Evolutionary conservation across 768 basidiomycete species (phyloP), one percentile per base, ranked within the genome.

Genomic region (Pleurotus pulmonarius): DNA sequence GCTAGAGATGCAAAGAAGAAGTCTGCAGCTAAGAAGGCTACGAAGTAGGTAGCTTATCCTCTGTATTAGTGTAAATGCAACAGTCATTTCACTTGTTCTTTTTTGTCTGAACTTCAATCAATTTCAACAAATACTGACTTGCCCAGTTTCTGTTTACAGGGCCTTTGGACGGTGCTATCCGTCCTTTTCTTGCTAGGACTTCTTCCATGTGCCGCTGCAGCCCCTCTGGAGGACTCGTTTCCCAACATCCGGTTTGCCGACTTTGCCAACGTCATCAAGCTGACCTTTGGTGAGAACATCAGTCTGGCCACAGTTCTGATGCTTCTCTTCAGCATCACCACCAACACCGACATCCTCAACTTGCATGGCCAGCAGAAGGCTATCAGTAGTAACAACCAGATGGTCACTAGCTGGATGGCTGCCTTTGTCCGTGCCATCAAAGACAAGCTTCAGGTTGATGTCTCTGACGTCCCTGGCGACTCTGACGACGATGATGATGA

Each of bases 261-360:
- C 34, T 55, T 55, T 45, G 24, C 40, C 20, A 29, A 55, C 16
- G 20, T 24, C 7, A 25, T 55, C 25, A n/a, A n/a, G 12, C 22
- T 44, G 40, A 18, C 26, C 20, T 55, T 55, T 45, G 34, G 41
- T 16, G 16, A 24, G n/a, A 16, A 45, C 12, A 45, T 55, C 54
- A 40, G 12, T 11, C 54, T 55, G 15, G 39, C 41, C 26, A 55
- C 54, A n/a, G 43, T 55, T 3, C 22, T 55, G 37, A 45, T 45
- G 22, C 16, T 55, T 6, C 39, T 55, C 20, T 29, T 55, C 22
- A 12, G 20, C 54, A 16, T 55, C 6, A 55, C 43, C 15, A 16
- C 12, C 16, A 55, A 55, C 54, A 22, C 54, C 24, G 43, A 55
- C 6, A 12, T 55, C 11, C 54, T 55, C 25, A 43, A 43, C 34